phyloP scores from a whole-genome alignment of 768 basidiomycete species.

The Candolleomyces efflorescens region DNA sequence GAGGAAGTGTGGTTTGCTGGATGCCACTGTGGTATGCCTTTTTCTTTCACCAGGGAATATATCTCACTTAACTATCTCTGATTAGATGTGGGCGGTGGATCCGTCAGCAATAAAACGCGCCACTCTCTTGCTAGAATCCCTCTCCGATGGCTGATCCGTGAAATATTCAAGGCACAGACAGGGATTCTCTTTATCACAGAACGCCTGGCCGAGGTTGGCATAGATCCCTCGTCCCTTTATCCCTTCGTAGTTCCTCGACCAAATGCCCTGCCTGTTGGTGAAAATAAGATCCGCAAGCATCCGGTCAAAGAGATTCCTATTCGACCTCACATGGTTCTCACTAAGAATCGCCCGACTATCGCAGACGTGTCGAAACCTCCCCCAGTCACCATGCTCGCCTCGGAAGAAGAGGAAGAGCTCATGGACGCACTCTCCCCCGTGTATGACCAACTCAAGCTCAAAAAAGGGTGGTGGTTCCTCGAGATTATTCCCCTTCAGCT shows the following conservation, averaged over 20 bases:
- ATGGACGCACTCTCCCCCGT: slow-evolving; percentile 50
- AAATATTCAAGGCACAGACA: slow-evolving; percentile 56
- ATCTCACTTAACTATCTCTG: neutral
- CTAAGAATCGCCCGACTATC: slow-evolving; percentile 15
- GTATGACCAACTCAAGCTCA: slow-evolving; percentile 54
- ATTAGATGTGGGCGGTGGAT: slow-evolving; percentile 56
- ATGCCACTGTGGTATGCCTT: slow-evolving; percentile 40
- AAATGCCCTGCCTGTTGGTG: slow-evolving; percentile 23
- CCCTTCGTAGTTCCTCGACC: slow-evolving; percentile 36
- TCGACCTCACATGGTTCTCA: slow-evolving; percentile 16
- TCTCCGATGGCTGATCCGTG: slow-evolving; percentile 70
- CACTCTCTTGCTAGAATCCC: slow-evolving; percentile 51
- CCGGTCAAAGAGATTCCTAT: slow-evolving; percentile 22
- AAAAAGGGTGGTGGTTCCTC: slow-evolving; percentile 61
- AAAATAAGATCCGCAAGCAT: slow-evolving; percentile 20
- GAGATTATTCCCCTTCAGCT: slow-evolving; percentile 49
- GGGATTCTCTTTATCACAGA: slow-evolving; percentile 58
- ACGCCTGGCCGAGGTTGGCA: slow-evolving; percentile 41
- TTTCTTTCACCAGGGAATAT: neutral
- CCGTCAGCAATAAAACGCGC: slow-evolving; percentile 41
- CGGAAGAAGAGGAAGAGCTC: slow-evolving; percentile 63
- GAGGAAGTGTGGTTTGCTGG: slow-evolving; percentile 69
- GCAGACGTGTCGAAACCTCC: slow-evolving; percentile 10
- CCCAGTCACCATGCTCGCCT: slow-evolving; percentile 19
- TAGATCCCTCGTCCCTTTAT: slow-evolving; percentile 46